Evolutionary conservation across 2,329 filamentous ascomycete species (phyloP), one percentile per base, ranked within the genome.

Genomic region (Blastomyces percursus): DNA sequence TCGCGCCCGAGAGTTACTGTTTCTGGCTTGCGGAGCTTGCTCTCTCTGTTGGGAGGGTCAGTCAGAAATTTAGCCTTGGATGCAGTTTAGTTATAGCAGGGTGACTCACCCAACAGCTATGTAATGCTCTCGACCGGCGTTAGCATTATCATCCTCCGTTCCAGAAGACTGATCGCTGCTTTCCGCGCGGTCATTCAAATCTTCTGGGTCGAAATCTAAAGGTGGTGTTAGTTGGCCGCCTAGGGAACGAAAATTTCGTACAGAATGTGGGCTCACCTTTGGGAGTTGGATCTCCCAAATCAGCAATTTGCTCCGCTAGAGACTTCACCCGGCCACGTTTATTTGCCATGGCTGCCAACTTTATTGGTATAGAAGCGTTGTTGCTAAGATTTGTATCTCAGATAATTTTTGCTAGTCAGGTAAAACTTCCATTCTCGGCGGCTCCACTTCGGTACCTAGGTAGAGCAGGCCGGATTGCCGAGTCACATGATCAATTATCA

Each of bases 121-220:
- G 72, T 97, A 97, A 73, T 97, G 93, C 70, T 96, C 93, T 40
- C 92, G 88, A 24, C 88, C 91, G 12, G 81, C 80, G 64, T 83
- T 76, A 12, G 73, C 78, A 67, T 81, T 74, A 50, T 68, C 74
- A 62, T 76, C 76, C 27, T 74, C 76, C 5, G 66, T 65, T 54
- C 81, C 84, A 59, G 79, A 82, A 16, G 75, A 74, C 52, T 78
- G 79, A 56, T 83, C 82, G 62, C 80, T 82, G n/a, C 80, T 81
- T 65, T 76, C 75, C 19, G 81, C 80, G 21, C 78, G 79, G 65
- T 85, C 83, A 67, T 83, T 78, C 61, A 82, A 76, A 62, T 84
- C 85, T 78, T 95, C 91, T 0, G 90, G 90, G 72, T 96, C 91
- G 71, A 89, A 87, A 72, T 95, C 91, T 93, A 69, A 92, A 68